phyloP scores from a whole-genome alignment of 768 basidiomycete genomes.

The Phlegmacium glaucopus region DNA sequence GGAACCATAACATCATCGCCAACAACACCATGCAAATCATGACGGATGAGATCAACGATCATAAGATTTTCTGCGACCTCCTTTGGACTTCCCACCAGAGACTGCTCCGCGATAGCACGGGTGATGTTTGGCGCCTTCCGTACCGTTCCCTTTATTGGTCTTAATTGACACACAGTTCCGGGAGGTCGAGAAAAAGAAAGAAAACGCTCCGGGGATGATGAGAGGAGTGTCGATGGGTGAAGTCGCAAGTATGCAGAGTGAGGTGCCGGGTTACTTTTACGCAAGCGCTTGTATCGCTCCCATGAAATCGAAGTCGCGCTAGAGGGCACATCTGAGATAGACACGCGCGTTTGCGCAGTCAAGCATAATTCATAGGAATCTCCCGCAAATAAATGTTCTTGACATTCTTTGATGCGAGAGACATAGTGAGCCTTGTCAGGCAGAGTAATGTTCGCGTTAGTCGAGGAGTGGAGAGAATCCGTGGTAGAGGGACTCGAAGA shows the following conservation, averaged over 20 bases:
- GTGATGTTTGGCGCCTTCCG: constrained; percentile 65
- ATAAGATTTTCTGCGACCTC: constrained; percentile 97
- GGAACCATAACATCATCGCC: constrained; percentile 80
- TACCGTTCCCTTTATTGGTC: constrained; percentile 93
- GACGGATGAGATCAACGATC: constrained; percentile 96
- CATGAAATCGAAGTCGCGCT: constrained; percentile 49
- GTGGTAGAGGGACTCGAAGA: constrained; percentile 2
- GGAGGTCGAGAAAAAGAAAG: constrained; percentile 74
- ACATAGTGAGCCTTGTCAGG: constrained; percentile 65
- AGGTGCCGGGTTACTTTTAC: constrained; percentile 81
- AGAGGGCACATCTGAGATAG: constrained; percentile 31
- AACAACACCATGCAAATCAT: constrained; percentile 83
- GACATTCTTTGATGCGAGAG: constrained; percentile 61
- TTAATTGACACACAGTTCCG: constrained; percentile 67
- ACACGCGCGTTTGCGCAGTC: constrained; percentile 68
- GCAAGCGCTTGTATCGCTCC: constrained; percentile 71
- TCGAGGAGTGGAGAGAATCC: constrained; percentile 2
- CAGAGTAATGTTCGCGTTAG: constrained; percentile 34
- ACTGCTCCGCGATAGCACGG: constrained; percentile 61
- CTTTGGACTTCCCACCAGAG: constrained; percentile 66
- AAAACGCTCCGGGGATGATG: constrained; percentile 92
- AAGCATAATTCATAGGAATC: constrained; percentile 94
- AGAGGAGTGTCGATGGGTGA: constrained; percentile 72
- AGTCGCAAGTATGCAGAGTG: constrained; percentile 81
- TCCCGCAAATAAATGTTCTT: constrained; percentile 74